Conservation (phyloP, 768 basidiomycete genomes). For the Boletales sp. region DNA sequence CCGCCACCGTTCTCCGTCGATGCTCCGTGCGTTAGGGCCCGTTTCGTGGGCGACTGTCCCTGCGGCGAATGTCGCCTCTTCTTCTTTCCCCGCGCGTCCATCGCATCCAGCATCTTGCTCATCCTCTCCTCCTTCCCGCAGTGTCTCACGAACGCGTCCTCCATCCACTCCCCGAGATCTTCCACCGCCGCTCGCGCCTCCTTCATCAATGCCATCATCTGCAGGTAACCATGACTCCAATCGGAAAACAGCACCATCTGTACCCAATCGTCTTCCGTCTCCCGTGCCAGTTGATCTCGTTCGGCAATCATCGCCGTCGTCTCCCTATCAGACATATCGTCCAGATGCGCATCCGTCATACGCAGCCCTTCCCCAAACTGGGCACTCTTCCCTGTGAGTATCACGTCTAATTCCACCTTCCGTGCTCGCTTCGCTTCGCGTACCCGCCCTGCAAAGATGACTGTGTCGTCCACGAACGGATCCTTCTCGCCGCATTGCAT, state of each 20-base stretch:
- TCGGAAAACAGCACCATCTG: conserved; percentile 90
- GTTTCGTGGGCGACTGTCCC: conserved; percentile 22
- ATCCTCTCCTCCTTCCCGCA: conserved; percentile 26
- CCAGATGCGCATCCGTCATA: conserved; percentile 47
- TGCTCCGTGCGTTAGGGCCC: background rate
- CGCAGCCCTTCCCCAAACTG: conserved; percentile 59
- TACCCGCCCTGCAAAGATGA: conserved; percentile 94
- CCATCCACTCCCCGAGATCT: conserved; percentile 90
- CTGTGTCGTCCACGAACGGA: conserved; percentile 95
- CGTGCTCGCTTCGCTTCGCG: conserved; percentile 89
- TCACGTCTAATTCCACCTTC: conserved; percentile 65
- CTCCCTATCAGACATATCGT: conserved; percentile 24
- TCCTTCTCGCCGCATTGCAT: conserved; percentile 96
- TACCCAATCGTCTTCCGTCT: conserved; percentile 93
- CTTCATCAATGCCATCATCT: conserved; percentile 85
- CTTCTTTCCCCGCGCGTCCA: conserved; percentile 18
- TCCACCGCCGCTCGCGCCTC: conserved; percentile 78
- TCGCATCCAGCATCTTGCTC: conserved; percentile 15
- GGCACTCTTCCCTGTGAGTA: conserved; percentile 57
- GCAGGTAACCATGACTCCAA: conserved; percentile 96
- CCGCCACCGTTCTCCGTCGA: background rate
- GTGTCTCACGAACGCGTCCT: conserved; percentile 58
- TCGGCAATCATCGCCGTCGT: conserved; percentile 49
- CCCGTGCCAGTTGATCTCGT: conserved; percentile 53
- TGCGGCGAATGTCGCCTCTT: conserved; percentile 24